These are phyloP conservation scores for Verticillium tricorpus DNA, from an alignment of 2,329 filamentous ascomycete genomes.

Conservation along the genomic window DNA sequence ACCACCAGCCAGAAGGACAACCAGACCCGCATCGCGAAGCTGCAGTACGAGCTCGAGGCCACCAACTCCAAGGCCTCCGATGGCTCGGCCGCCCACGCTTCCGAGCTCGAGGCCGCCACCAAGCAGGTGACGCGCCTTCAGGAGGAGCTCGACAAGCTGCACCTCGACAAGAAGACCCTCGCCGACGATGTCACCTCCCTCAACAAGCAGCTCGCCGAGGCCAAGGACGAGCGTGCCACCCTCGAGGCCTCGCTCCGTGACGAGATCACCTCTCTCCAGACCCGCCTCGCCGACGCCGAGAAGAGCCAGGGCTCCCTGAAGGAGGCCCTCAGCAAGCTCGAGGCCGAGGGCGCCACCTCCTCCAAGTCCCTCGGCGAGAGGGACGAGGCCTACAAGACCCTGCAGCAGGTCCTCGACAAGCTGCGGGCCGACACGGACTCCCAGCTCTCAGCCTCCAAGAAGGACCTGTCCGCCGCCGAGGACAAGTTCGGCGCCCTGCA, in stretches of 20 bases:
- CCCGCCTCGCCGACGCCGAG: constrained; percentile 26
- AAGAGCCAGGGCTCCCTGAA: constrained; percentile 27
- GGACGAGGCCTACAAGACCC: constrained; percentile 17
- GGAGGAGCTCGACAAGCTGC: constrained; percentile 18
- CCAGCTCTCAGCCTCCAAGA: constrained; percentile 23
- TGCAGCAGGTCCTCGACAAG: constrained; percentile 18
- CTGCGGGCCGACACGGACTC: constrained; percentile 26
- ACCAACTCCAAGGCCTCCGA: constrained; percentile 20
- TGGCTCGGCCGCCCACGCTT: constrained; percentile 12
- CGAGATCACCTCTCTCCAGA: constrained; percentile 25
- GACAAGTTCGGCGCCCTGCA: constrained; percentile 24
- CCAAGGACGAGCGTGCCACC: constrained; percentile 27
- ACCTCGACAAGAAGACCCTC: constrained; percentile 23
- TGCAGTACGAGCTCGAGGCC: constrained; percentile 27
- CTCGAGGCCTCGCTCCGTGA: constrained; percentile 24
- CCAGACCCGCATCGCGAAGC: constrained; percentile 25
- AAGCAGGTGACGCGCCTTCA: constrained; percentile 24
- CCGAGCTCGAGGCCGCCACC: constrained; percentile 15
- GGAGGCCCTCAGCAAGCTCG: constrained; percentile 22
- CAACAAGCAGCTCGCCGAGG: constrained; percentile 27
- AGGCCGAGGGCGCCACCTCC: constrained; percentile 24
- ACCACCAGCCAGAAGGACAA: constrained; percentile 24
- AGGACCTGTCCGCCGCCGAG: constrained; percentile 12
- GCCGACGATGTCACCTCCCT: constrained; percentile 26
- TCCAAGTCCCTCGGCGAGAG: constrained; percentile 20